Base-by-base conservation (phyloP, 306 rosid genomes). In the Cicer cuneatum region DNA sequence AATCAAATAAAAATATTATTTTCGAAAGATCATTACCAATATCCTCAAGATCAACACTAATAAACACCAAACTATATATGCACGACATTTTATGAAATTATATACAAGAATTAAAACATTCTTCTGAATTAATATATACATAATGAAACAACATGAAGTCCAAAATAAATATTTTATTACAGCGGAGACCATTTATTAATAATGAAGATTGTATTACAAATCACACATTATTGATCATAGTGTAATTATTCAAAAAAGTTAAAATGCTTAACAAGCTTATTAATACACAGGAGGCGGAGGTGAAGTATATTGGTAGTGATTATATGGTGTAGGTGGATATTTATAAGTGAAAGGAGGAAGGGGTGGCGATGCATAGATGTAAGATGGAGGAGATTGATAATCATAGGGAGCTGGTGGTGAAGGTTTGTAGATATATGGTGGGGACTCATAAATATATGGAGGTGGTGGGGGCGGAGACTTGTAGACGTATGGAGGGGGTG, bases 261-360 rank as follows among this genome's bases (percentile, higher is more conserved):
- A 16, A 56, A 56, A 56, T 11, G 37, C 39, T 10, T 21, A 24
- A 10, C 14, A 21, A 56, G 38, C 7, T 56, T 56, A 56, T 56
- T 56, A 56, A 56, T 56, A 66, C 0, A 6, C 10, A 5, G 82
- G 82, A 0, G 82, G 77, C 1, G 62, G 62, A 21, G 38, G 62
- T 56, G 62, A 9, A 10, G 38, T 19, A 21, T 56, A 56, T 56
- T 21, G 37, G 7, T 56, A 56, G 13, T 37, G 38, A 21, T 56
- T 56, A 21, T 56, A 56, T 10, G 62, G 39, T 10, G 62, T 5
- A 0, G 68, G 58, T 2, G 78, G 81, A 0, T 74, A 68, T 8
- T 39, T 41, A 0, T 77, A 69, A 5, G 48, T 4, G 13, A 54
- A 66, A 1, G 79, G 78, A 0, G 29, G 49, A 45, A 45, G 49